A percentile compares a stretch with the other conserved stretches of the same genome.
Evolutionary conservation across 2,329 filamentous ascomycete species (phyloP).

Genomic region (Cercospora citrullina): DNA sequence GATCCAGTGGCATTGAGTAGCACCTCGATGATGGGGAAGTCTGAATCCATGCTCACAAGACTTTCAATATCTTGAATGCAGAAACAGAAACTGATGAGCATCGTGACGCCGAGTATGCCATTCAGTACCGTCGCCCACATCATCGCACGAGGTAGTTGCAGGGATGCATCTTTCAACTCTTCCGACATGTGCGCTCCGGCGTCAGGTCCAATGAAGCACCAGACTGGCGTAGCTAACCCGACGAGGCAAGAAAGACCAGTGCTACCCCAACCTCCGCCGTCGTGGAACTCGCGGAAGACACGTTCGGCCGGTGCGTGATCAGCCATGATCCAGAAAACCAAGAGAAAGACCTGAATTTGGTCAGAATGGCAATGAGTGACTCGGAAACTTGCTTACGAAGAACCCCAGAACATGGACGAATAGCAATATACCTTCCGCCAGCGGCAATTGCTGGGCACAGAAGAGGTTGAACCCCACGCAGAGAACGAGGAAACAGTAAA

Average conservation of each 20-base stretch:
- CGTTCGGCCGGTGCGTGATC: conserved; percentile 33
- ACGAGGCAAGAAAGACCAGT: conserved; percentile 46
- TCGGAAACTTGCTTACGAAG: conserved; percentile 31
- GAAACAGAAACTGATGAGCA: conserved; percentile 43
- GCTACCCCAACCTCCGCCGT: conserved; percentile 45
- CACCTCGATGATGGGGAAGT: conserved; percentile 37
- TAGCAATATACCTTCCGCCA: conserved; percentile 40
- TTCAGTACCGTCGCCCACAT: conserved; percentile 45
- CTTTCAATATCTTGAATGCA: conserved; percentile 33
- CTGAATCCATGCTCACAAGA: conserved; percentile 30
- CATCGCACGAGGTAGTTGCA: conserved; percentile 48
- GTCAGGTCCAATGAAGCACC: conserved; percentile 36
- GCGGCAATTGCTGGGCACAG: conserved; percentile 37
- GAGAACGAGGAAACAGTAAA: conserved; percentile 36
- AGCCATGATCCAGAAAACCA: conserved; percentile 41
- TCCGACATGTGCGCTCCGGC: conserved; percentile 27
- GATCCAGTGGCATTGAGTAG: conserved; percentile 37
- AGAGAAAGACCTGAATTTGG: conserved; percentile 37
- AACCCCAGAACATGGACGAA: conserved; percentile 49
- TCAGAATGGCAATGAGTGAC: not conserved
- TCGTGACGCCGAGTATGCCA: conserved; percentile 37
- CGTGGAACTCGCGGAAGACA: conserved; percentile 42
- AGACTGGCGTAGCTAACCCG: conserved; percentile 44
- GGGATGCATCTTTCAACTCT: conserved; percentile 42
- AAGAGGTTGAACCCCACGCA: conserved; percentile 42